Evolutionary conservation across 352 stramenopile species (phyloP).

Genomic region (Plasmopara halstedii): DNA sequence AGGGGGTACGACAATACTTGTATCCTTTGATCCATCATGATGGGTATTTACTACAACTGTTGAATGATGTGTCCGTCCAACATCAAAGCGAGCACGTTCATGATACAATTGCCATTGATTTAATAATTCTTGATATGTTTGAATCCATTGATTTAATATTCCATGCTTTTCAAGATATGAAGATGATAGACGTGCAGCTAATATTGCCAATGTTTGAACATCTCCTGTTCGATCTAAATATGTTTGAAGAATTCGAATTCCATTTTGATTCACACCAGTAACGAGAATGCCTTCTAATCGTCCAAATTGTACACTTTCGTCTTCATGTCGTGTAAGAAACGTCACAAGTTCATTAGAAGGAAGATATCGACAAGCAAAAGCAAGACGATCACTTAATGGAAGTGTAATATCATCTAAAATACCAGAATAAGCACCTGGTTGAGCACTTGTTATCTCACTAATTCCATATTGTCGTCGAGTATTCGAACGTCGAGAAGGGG

Average conservation of each 20-base stretch:
- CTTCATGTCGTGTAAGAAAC: constrained; percentile 75
- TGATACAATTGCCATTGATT: constrained; percentile 94
- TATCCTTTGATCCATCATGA: no score
- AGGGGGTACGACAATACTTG: no score
- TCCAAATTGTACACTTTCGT: constrained; percentile 74
- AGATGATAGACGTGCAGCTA: constrained; percentile 59
- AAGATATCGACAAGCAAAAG: constrained; percentile 89
- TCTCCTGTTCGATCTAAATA: constrained; percentile 88
- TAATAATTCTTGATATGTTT: constrained; percentile 87
- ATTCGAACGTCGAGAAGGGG: constrained; percentile 23
- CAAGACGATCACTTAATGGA: constrained; percentile 83
- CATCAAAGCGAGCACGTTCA: constrained; percentile 88
- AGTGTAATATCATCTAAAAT: constrained; percentile 86
- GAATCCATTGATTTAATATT: constrained; percentile 81
- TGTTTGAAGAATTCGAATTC: constrained; percentile 84
- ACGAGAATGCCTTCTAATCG: constrained; percentile 89
- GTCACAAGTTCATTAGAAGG: constrained; percentile 68
- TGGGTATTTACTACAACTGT: no score
- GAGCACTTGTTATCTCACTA: neutral
- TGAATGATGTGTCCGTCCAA: constrained; percentile 87
- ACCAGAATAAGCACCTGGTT: constrained; percentile 40
- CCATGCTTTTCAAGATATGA: constrained; percentile 47
- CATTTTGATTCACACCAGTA: constrained; percentile 75
- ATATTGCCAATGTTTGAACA: constrained; percentile 87
- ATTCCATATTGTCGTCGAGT: constrained; percentile 51